Evolutionary conservation across 495 filamentous ascomycete species (phyloP), one percentile per base, ranked within the genome.

Genomic region (Tuber magnatum): DNA sequence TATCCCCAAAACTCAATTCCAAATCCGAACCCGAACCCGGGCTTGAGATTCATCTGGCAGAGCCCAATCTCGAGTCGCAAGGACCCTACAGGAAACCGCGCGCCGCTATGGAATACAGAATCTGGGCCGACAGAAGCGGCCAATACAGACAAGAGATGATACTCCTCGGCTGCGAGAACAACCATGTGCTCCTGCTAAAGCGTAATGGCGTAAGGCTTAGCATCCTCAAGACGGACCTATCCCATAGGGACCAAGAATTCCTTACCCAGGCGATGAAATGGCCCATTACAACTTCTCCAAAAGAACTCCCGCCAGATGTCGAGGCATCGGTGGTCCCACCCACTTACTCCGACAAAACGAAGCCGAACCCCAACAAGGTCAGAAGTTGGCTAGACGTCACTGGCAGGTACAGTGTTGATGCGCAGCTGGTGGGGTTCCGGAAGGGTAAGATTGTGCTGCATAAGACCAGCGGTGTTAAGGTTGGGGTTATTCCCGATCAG

Each of bases 381-480:
- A n/a, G 51, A n/a, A 61, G n/a, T 32, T 61, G 51, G 51, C 51
- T 61, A 16, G 51, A 61, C 51, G 2, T 61, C 51, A 61, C 51
- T 3, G 51, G 51, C 51, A 61, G 28, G n/a, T 32, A 61, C 51
- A 61, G 51, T 28, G 51, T 61, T 61, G 51, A 61, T 32, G 51
- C 51, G n/a, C 51, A 61, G 44, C 28, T 75, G 10, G 68, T 73
- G 41, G 68, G 68, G 70, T 75, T 72, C 51, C 24, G 35, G 35
- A 72, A 51, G 43, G 73, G 73, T 4, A 44, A 41, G 35, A 39
- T 75, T 38, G 51, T 39, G 44, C 35, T 75, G 42, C 69, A 70
- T 43, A 75, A 75, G 73, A 18, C 56, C 32, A 28, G 73, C 39
- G 73, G 73, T 16, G 69, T 41, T 22, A 70, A 44, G 68, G 68